A percentile compares a stretch with the other conserved stretches of the same genome.
Evolutionary conservation across 805 yeast genomes (phyloP).

Genomic region (Candida succiphila): DNA sequence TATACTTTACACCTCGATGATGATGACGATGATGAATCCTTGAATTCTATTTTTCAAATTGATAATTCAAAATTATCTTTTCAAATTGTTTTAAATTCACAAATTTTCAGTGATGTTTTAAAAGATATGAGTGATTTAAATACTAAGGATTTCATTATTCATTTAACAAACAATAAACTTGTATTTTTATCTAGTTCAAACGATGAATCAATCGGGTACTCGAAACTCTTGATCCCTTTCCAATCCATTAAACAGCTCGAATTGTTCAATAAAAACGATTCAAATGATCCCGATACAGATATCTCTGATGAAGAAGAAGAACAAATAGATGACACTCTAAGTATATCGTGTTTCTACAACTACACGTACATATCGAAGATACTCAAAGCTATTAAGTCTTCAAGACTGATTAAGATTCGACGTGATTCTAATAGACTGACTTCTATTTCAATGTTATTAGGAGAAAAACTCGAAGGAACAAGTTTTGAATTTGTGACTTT

Average conservation of each 20-base stretch:
- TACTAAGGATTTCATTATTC: slow-evolving; percentile 39
- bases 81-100: slow-evolving; percentile 45
- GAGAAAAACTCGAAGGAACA: slow-evolving; percentile 14
- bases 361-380: slow-evolving; percentile 38
- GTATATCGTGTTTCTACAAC: slow-evolving; percentile 38
- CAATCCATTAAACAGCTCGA: slow-evolving; percentile 53
- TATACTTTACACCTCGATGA: slow-evolving; percentile 28
- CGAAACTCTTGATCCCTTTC: slow-evolving; percentile 57
- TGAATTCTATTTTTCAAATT: slow-evolving; percentile 17
- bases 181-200: slow-evolving; percentile 45
- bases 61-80: slow-evolving; percentile 33
- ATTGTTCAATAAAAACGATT: slow-evolving; percentile 12
- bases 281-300: slow-evolving; percentile 3
- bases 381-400: slow-evolving; percentile 35
- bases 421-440: slow-evolving; percentile 41
- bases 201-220: slow-evolving; percentile 60
- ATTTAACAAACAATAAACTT: slow-evolving; percentile 32
- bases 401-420: slow-evolving; percentile 44
- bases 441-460: slow-evolving; percentile 16
- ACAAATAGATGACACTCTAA: slow-evolving; percentile 7
- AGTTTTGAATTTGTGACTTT: slow-evolving; percentile 21
- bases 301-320: slow-evolving; percentile 17
- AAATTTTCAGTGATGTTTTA: slow-evolving; percentile 40
- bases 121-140: slow-evolving; percentile 47
- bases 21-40: slow-evolving; percentile 13